Evolutionary conservation across 306 rosid genomes (phyloP), one percentile per base, ranked within the genome.

Genomic region (Malus asiatica): DNA sequence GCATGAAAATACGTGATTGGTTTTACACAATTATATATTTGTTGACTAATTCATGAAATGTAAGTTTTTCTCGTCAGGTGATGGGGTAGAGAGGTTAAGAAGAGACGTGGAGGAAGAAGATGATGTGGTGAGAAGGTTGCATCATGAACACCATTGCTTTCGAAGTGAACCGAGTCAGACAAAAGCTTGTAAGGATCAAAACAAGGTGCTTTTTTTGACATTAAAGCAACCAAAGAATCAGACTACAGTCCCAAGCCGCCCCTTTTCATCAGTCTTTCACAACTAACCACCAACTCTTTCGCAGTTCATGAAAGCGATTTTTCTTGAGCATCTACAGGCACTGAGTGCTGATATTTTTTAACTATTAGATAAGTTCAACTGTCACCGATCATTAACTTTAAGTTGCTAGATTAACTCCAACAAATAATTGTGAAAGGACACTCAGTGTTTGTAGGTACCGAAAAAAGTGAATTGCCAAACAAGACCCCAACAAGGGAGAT

Each of bases 121-220:
- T 74, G 55, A 40, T 55, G 58, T n/a, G 70, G 16, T 81, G 80
- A 60, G 78, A 69, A 71, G 86, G 86, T 84, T 81, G 87, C 84
- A 87, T 90, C 81, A 87, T 85, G 89, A 84, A 75, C 78, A 82
- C 86, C 91, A 79, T 83, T 88, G 93, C 92, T 90, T 91, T 93
- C 88, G 85, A 90, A 79, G 87, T 38, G 83, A 93, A 93, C 87
- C 76, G 87, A 86, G 90, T 88, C 96, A 88, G 94, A 91, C 96
- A 91, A 93, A 86, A 87, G 98, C 92, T 89, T 86, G 82, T 75
- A 48, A 53, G 53, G 89, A 80, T 88, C 81, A 88, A 88, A 93
- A 89, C 92, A 87, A 84, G 86, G 76, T 83, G 86, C 90, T 89
- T 89, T 86, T 86, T 51, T 88, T 77, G 82, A 78, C 53, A 76